Conservation (phyloP, 2,329 filamentous ascomycete genomes). For the Sphaerostilbella broomeana region DNA sequence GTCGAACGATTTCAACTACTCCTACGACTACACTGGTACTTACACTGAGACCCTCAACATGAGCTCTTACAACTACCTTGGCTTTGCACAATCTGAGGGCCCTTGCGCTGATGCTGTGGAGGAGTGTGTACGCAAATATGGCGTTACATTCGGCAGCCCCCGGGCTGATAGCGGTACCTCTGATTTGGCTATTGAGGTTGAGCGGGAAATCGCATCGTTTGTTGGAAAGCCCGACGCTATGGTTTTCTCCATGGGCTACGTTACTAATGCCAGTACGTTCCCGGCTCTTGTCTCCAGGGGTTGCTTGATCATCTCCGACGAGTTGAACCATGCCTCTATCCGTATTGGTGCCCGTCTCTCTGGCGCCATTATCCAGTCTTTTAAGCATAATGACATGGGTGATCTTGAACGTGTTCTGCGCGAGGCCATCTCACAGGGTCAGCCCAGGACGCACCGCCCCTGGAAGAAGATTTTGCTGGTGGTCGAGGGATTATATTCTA, state of each 20-base stretch:
- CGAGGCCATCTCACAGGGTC: conserved; percentile 90
- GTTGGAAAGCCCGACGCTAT: conserved; percentile 92
- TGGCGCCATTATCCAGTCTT: conserved; percentile 89
- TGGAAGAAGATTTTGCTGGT: conserved; percentile 99
- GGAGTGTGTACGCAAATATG: conserved; percentile 76
- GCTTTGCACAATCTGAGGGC: conserved; percentile 94
- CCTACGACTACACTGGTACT: conserved; percentile 83
- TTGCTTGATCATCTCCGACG: conserved; percentile 90
- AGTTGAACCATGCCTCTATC: conserved; percentile 96
- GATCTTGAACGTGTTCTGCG: conserved; percentile 81
- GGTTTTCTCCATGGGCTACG: conserved; percentile 99
- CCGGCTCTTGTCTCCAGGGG: conserved; percentile 88
- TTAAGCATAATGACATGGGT: conserved; percentile 95
- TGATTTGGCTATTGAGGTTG: conserved; percentile 82
- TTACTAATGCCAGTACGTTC: conserved; percentile 90
- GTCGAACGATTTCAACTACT: conserved; percentile 85
- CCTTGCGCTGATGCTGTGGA: conserved; percentile 93
- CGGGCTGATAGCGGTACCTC: conserved; percentile 79
- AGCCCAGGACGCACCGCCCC: conserved; percentile 94
- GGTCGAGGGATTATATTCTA: conserved; percentile 95
- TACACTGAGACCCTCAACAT: conserved; percentile 94
- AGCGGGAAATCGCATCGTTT: conserved; percentile 81
- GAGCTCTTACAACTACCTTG: conserved; percentile 99
- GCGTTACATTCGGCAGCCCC: conserved; percentile 74
- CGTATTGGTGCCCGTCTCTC: conserved; percentile 91